These are phyloP conservation scores for Ogataea nonfermentans DNA, from an alignment of 805 yeast genomes.

Conservation along the genomic window DNA sequence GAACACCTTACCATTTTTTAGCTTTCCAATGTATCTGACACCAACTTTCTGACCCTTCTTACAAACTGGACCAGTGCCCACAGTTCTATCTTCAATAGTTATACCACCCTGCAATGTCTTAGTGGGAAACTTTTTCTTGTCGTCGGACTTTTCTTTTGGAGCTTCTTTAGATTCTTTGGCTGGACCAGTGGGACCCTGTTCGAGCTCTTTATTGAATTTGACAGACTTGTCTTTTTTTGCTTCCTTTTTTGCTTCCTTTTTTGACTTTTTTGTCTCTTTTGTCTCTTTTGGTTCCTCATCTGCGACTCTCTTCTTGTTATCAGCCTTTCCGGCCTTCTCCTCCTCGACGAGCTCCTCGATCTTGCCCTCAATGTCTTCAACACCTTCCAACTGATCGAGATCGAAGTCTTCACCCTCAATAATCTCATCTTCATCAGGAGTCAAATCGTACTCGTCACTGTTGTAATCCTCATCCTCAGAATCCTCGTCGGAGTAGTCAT, in stretches of 20 bases:
- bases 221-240: slow-evolving; percentile 63
- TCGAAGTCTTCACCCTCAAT: slow-evolving; percentile 49
- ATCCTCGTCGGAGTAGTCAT: slow-evolving; percentile 47
- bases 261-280: slow-evolving; percentile 23
- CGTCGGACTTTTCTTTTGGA: slow-evolving; percentile 26
- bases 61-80: slow-evolving; percentile 85
- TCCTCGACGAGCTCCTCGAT: slow-evolving; percentile 72
- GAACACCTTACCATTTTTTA: slow-evolving; percentile 92
- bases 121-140: slow-evolving; percentile 56
- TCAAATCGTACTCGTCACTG: slow-evolving; percentile 61
- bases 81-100: slow-evolving; percentile 84
- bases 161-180: slow-evolving; percentile 28
- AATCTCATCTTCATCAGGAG: slow-evolving; percentile 76
- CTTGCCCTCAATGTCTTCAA: slow-evolving; percentile 67
- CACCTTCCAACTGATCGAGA: slow-evolving; percentile 63
- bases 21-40: slow-evolving; percentile 96
- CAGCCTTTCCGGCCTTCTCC: slow-evolving; percentile 36
- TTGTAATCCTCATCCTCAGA: slow-evolving; percentile 40
- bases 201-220: slow-evolving; percentile 85
- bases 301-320: slow-evolving; percentile 31
- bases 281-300: slow-evolving; percentile 32
- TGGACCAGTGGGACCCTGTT: slow-evolving; percentile 81
- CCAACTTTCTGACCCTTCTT: slow-evolving; percentile 89
- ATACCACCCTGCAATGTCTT: slow-evolving; percentile 92
- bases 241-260: slow-evolving; percentile 31